Base-by-base conservation (phyloP, 345 rosid genomes). In the Acer saccharum region DNA sequence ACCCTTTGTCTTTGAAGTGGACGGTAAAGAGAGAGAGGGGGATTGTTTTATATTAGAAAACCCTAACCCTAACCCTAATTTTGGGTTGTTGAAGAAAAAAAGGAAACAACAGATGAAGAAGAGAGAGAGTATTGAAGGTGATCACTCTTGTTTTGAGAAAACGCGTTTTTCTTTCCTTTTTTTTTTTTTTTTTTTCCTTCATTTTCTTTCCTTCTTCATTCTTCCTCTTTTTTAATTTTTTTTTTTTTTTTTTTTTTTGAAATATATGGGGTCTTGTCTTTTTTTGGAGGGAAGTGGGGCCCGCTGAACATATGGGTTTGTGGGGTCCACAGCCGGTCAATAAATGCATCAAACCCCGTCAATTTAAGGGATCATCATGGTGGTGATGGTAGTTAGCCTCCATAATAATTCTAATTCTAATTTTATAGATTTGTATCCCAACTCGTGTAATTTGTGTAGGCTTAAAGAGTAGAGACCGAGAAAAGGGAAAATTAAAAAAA, bases 101-200 rank as follows among this genome's bases (percentile, higher is more conserved):
- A 13, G 17, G 14, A 3, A 71, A 64, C 6, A 39, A 62, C 54
- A 55, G 66, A 41, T 79, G n/a, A 74, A 68, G 80, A 78, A 67
- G 66, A 69, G 73, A 70, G 64, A 23, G 80, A 72, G 18, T 65
- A 85, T 69, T 82, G 84, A 82, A 81, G 85, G 74, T 84, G 83
- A 84, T 43, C 46, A 43, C 46, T 9, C 85, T 73, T 73, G 79
- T 80, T 82, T 68, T 44, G 67, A 82, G 82, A 86, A 88, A 87
- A 92, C 93, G 93, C 94, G 90, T 88, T 86, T 81, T 71, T 83
- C 70, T 80, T 78, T 74, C 73, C 66, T 76, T 58, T 29, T 43
- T 43, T 43, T 43, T 39, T 7, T 4, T 39, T 39, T 39, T 39
- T 7, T 41, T 7, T 43, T 9, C 46, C 10, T 43, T 43, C 46